Conservation (phyloP, 805 yeast genomes). For the Saccharomycopsis sp. region DNA sequence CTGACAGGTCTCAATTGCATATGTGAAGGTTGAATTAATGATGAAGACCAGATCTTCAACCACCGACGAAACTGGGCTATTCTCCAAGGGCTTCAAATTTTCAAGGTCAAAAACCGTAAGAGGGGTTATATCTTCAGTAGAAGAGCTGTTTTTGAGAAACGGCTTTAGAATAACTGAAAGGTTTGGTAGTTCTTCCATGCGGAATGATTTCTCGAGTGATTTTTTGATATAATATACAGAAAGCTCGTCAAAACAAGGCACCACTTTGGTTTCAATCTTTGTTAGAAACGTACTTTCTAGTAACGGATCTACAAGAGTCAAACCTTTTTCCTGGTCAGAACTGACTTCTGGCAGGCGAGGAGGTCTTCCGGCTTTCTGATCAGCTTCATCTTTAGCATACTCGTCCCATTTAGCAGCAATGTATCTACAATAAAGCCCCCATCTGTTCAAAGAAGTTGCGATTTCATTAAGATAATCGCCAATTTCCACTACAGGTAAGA, state of each 20-base stretch:
- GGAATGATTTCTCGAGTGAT: slow-evolving; percentile 75
- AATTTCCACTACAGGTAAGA: slow-evolving; percentile 51
- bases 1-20: slow-evolving; percentile 69
- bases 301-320: slow-evolving; percentile 47
- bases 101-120: slow-evolving; percentile 4
- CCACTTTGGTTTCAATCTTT: slow-evolving; percentile 46
- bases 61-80: slow-evolving; percentile 70
- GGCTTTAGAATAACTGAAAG: slow-evolving; percentile 30
- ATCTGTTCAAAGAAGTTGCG: slow-evolving; percentile 71
- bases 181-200: slow-evolving; percentile 73
- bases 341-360: background rate
- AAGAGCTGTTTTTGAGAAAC: slow-evolving; percentile 7
- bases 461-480: slow-evolving; percentile 66
- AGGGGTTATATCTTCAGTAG: background rate
- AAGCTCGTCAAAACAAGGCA: slow-evolving; percentile 59
- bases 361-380: background rate
- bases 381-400: slow-evolving; percentile 23
- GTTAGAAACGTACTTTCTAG: slow-evolving; percentile 46
- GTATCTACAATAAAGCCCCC: slow-evolving; percentile 77
- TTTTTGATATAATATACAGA: slow-evolving; percentile 63
- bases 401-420: slow-evolving; percentile 62
- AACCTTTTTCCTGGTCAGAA: slow-evolving; percentile 18
- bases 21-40: slow-evolving; percentile 58
- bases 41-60: slow-evolving; percentile 80
- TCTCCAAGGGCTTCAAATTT: slow-evolving; percentile 38